Evolutionary conservation across 768 basidiomycete genomes (phyloP), one percentile per base, ranked within the genome.

Genomic region (Mycena galericulata): DNA sequence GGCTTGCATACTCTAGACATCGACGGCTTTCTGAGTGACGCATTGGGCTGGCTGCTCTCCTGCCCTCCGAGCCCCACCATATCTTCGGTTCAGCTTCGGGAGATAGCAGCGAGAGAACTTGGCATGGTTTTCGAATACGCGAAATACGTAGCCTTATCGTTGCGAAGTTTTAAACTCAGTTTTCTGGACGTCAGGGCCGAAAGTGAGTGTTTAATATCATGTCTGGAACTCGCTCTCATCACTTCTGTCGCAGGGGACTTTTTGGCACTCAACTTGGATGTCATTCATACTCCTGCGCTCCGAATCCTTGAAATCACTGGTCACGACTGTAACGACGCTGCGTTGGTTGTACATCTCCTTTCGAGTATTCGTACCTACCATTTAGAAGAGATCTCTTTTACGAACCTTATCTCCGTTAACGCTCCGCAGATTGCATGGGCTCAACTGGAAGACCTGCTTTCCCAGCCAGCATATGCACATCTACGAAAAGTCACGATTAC

Each of bases 21-120:
- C 36, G 66, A 54, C 17, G 67, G 70, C 14, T 61, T 68, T 36
- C 20, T 68, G 26, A 59, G 62, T n/a, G 63, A 68, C 30, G 41
- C 61, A n/a, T 54, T 68, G 36, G 40, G 20, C 41, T 72, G 70
- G 70, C 38, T 72, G 24, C 63, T 68, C 11, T 65, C 55, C 8
- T 65, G 53, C 27, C 67, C 67, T 11, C 47, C 67, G 20, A 62
- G 38, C 38, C 40, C 58, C 34, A 14, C 47, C 22, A 11, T 71
- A 27, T 38, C 63, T 18, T 72, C 59, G 10, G 12, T 72, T 18
- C 62, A 59, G 26, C 38, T 72, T 29, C 70, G 63, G 7, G 67
- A 62, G 27, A 59, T 65, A 9, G 63, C 54, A 7, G 14, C 24
- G 18, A 20, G 59, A n/a, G 67, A 72, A 24, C 30, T 68, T 20